phyloP scores from a whole-genome alignment of 495 filamentous ascomycete genomes.

The Mytilinidion resinicola region DNA sequence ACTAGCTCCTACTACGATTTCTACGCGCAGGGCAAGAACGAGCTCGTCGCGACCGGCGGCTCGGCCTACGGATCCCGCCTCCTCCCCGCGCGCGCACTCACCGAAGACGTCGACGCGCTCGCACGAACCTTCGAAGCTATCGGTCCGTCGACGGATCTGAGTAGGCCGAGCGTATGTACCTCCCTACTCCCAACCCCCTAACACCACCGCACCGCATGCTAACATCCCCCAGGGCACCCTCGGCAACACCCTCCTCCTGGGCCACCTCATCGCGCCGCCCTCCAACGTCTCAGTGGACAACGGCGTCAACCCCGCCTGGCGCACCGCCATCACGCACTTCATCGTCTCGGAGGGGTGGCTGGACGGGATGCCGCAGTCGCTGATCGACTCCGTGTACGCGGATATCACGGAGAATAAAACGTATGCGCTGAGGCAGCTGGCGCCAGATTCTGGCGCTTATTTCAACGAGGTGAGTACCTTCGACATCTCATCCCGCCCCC shows the following conservation, averaged over 20 bases:
- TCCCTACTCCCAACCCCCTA: neutral
- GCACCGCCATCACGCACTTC: slow-evolving; percentile 15
- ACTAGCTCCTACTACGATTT: slow-evolving; percentile 8
- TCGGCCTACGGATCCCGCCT: slow-evolving; percentile 17
- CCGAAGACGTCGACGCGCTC: slow-evolving; percentile 8
- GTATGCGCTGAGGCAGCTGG: slow-evolving; percentile 13
- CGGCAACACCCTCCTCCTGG: slow-evolving; percentile 13
- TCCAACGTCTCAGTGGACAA: slow-evolving; percentile 9
- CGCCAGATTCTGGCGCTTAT: slow-evolving; percentile 25
- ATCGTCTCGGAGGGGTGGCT: slow-evolving; percentile 14
- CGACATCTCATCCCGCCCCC: too few species aligned
- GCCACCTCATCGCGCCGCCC: slow-evolving; percentile 13
- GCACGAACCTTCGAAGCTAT: slow-evolving; percentile 13
- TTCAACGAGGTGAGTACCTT: slow-evolving; percentile 26
- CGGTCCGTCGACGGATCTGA: slow-evolving; percentile 2
- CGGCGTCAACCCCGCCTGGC: slow-evolving; percentile 26
- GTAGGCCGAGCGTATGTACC: slow-evolving; percentile 12
- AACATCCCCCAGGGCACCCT: slow-evolving; percentile 1
- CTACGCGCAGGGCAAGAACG: neutral
- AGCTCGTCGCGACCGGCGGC: slow-evolving; percentile 14
- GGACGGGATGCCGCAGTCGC: neutral
- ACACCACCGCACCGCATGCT: too few species aligned
- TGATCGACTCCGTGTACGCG: slow-evolving; percentile 11
- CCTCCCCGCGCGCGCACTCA: slow-evolving; percentile 6
- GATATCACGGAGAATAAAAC: slow-evolving; percentile 23